Conservation (phyloP, 305 asterid species). For the Fraxinus ornus region DNA sequence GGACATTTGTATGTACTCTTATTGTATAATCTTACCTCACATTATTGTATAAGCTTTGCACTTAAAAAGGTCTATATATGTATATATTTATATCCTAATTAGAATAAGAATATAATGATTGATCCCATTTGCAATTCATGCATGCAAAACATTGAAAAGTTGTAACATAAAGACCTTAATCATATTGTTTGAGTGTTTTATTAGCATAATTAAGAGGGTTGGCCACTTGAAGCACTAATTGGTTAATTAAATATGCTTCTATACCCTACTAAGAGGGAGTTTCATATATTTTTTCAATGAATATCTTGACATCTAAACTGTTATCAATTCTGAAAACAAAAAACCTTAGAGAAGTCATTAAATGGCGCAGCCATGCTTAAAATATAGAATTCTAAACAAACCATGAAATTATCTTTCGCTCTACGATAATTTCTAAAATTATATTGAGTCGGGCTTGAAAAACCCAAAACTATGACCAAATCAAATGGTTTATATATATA, state of each 20-base stretch:
- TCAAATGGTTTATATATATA: no score
- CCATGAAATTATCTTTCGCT: no score
- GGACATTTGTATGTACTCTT: no score
- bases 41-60: conserved; percentile 6
- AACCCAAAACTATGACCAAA: no score
- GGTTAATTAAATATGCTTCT: conserved; percentile 12
- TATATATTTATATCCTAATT: conserved; percentile 14
- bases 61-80: background rate
- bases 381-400: background rate
- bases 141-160: conserved; percentile 32
- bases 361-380: background rate
- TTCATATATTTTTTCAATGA: background rate
- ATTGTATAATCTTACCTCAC: no score
- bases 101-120: conserved; percentile 30
- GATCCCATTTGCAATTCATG: conserved; percentile 43
- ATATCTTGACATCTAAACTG: no score
- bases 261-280: background rate
- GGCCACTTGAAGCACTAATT: conserved; percentile 20
- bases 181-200: conserved; percentile 23
- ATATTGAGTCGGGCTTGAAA: no score
- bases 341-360: background rate
- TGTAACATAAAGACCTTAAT: conserved; percentile 42
- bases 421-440: no score
- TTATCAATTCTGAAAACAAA: background rate
- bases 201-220: conserved; percentile 14